Percentiles rank a stretch among this genome's conserved stretches.
Evolutionary conservation across 2,329 filamentous ascomycete genomes (phyloP).

Genomic region (Coleophoma crateriformis): DNA sequence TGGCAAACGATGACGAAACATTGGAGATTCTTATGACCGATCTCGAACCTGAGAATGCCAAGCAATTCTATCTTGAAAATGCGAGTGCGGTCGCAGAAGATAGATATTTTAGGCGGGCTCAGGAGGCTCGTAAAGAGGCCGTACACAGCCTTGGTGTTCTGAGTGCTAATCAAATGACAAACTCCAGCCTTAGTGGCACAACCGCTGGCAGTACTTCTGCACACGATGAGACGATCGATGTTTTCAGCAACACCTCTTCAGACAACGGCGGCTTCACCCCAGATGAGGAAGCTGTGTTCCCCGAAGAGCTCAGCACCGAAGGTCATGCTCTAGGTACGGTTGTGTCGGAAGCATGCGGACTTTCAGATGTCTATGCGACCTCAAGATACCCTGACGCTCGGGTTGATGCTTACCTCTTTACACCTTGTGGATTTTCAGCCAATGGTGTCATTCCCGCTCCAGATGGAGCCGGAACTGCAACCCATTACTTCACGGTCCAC

Average conservation of each 20-base stretch:
- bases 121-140: slow-evolving; percentile 55
- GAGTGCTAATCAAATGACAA: slow-evolving; percentile 37
- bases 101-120: slow-evolving; percentile 64
- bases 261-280: slow-evolving; percentile 53
- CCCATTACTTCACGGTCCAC: slow-evolving; percentile 96
- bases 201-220: slow-evolving; percentile 25
- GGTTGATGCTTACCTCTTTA: slow-evolving; percentile 94
- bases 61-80: slow-evolving; percentile 70
- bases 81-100: slow-evolving; percentile 88
- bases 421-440: slow-evolving; percentile 93
- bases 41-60: slow-evolving; percentile 61
- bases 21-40: slow-evolving; percentile 70
- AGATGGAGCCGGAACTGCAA: slow-evolving; percentile 41
- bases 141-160: slow-evolving; percentile 55
- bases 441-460: slow-evolving; percentile 90
- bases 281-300: slow-evolving; percentile 52
- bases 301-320: slow-evolving; percentile 79
- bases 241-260: slow-evolving; percentile 71
- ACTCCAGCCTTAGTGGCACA: slow-evolving; percentile 32
- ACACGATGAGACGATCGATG: slow-evolving; percentile 63
- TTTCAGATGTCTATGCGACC: slow-evolving; percentile 83
- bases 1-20: slow-evolving; percentile 62
- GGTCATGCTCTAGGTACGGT: slow-evolving; percentile 90
- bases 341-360: slow-evolving; percentile 83
- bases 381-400: slow-evolving; percentile 86